phyloP scores from a whole-genome alignment of 495 filamentous ascomycete species.

The Lentithecium fluviatile region DNA sequence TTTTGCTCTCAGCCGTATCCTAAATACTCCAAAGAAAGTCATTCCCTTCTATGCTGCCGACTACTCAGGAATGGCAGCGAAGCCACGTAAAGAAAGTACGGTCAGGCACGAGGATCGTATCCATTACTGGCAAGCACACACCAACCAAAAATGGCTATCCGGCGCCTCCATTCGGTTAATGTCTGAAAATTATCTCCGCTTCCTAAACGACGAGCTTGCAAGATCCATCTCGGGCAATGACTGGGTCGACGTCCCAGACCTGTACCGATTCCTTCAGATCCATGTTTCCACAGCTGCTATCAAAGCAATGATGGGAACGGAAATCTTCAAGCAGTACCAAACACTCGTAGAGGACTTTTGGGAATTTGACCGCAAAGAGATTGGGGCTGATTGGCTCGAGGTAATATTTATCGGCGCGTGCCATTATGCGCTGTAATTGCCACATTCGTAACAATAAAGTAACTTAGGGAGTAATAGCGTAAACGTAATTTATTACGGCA shows the following conservation, averaged over 20 bases:
- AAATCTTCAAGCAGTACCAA: constrained; percentile 31
- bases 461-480: no score
- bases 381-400: no score
- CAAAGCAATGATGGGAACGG: constrained; percentile 31
- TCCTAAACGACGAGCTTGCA: not conserved
- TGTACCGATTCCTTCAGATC: constrained; percentile 5
- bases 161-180: not conserved
- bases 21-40: not conserved
- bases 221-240: not conserved
- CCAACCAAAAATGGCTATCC: not conserved
- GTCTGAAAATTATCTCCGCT: not conserved
- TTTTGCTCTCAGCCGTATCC: not conserved
- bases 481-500: no score
- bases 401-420: no score
- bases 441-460: no score
- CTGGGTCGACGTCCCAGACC: constrained; percentile 10
- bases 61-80: not conserved
- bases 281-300: constrained; percentile 33
- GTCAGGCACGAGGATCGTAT: not conserved
- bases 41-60: not conserved
- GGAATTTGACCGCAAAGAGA: constrained; percentile 34
- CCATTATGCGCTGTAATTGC: no score
- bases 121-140: not conserved
- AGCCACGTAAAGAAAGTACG: not conserved
- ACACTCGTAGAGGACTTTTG: constrained; percentile 32